A percentile compares a stretch with the other conserved stretches of the same genome.
Evolutionary conservation across 352 stramenopile genomes (phyloP).

Genomic region (Globisporangium ultimum): DNA sequence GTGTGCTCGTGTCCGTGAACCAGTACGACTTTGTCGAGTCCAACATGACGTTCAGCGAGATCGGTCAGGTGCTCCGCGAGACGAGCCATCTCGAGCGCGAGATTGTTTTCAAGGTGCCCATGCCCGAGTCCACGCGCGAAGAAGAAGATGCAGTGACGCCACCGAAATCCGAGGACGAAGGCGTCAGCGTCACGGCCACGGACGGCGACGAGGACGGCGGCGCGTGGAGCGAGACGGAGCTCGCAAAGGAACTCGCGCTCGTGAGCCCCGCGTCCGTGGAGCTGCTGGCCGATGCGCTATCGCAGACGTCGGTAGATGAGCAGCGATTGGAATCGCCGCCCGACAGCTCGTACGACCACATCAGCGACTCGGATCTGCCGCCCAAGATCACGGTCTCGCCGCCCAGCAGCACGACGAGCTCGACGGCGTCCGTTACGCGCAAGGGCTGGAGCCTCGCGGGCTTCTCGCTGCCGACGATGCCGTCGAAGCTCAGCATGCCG

Average conservation of each 20-base stretch:
- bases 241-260: conserved; percentile 3
- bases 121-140: conserved; percentile 1
- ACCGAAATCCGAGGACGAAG: not conserved
- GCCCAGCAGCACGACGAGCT: not conserved
- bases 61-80: conserved; percentile 57
- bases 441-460: conserved; percentile 14
- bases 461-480: conserved; percentile 13
- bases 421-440: not conserved
- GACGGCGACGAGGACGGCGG: not conserved
- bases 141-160: not conserved
- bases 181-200: not conserved
- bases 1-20: conserved; percentile 57
- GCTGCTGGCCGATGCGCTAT: not conserved
- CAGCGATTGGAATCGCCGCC: not conserved
- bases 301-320: not conserved
- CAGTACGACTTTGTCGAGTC: conserved; percentile 47
- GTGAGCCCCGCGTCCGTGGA: conserved; percentile 13
- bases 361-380: not conserved
- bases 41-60: conserved; percentile 47
- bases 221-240: conserved; percentile 6
- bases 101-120: conserved; percentile 42
- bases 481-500: conserved; percentile 5
- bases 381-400: not conserved
- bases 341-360: conserved; percentile 6
- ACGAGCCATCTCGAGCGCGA: conserved; percentile 43